phyloP scores from a whole-genome alignment of 768 basidiomycete species.

The Suillus americanus region DNA sequence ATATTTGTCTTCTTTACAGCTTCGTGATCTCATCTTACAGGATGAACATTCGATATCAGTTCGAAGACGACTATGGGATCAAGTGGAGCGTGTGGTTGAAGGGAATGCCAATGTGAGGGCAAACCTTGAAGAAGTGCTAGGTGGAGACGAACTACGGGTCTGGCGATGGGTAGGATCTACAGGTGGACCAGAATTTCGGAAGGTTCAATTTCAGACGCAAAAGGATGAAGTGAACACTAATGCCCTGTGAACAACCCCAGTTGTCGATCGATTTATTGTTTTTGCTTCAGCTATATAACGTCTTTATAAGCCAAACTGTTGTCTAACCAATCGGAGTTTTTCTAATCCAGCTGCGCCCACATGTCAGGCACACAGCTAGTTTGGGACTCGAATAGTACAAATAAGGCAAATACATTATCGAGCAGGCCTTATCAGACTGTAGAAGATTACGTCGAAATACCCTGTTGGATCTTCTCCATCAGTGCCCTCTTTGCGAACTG shows the following conservation, averaged over 20 bases:
- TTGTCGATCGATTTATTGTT: conserved; percentile 4
- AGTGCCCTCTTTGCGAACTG: conserved; percentile 97
- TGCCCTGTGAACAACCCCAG: neutral
- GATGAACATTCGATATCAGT: conserved; percentile 72
- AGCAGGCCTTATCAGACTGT: conserved; percentile 30
- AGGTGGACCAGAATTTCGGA: conserved; percentile 33
- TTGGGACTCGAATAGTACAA: conserved; percentile 30
- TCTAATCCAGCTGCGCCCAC: neutral
- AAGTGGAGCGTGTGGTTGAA: conserved; percentile 84
- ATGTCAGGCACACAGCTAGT: neutral
- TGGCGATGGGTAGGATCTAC: conserved; percentile 87
- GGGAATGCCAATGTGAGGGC: conserved; percentile 88
- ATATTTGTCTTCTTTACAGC: conserved; percentile 81
- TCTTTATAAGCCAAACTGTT: neutral
- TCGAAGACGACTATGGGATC: conserved; percentile 72
- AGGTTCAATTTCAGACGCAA: conserved; percentile 27
- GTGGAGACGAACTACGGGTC: conserved; percentile 86
- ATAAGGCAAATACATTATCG: conserved; percentile 39
- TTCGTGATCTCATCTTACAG: conserved; percentile 83
- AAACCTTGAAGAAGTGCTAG: conserved; percentile 78
- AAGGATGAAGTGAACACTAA: conserved; percentile 21
- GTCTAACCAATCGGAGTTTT: neutral
- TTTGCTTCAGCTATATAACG: neutral
- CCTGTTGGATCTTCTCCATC: conserved; percentile 82
- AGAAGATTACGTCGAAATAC: conserved; percentile 51